Conservation (phyloP, 1,284 basidiomycete genomes). For the Taiwanofungus camphoratus region DNA sequence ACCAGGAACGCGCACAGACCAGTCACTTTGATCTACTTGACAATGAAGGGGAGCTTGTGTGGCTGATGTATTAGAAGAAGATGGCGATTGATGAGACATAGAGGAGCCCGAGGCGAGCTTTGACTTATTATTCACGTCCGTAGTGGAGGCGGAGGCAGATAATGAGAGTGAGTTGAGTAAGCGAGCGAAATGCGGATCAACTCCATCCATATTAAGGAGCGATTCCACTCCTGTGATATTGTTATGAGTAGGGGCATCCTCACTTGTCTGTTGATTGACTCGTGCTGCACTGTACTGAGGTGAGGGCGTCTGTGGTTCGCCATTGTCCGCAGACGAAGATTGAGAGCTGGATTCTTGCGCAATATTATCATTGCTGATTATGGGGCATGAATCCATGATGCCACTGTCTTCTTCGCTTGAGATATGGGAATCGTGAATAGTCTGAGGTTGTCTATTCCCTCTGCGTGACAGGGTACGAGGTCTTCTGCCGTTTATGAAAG, state of each 20-base stretch:
- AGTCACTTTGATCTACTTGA: background rate
- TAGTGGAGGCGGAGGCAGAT: conserved; percentile 40
- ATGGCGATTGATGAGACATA: background rate
- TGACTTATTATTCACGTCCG: conserved; percentile 8
- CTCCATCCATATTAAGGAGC: conserved; percentile 19
- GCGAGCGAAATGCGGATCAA: conserved; percentile 69
- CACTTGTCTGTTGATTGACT: conserved; percentile 21
- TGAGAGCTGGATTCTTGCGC: conserved; percentile 63
- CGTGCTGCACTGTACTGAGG: conserved; percentile 44
- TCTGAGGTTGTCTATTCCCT: conserved; percentile 17
- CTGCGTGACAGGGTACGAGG: conserved; percentile 31
- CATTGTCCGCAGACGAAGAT: conserved; percentile 54
- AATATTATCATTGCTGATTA: conserved; percentile 21
- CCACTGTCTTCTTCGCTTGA: conserved; percentile 23
- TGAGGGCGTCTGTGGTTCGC: conserved; percentile 59
- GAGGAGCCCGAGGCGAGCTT: background rate
- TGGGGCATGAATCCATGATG: conserved; percentile 7
- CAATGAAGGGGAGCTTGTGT: conserved; percentile 2
- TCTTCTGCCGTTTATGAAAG: conserved; percentile 42
- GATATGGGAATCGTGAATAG: conserved; percentile 14
- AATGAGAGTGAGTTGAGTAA: conserved; percentile 57
- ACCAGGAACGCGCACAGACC: background rate
- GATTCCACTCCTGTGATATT: background rate
- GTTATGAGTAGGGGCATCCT: conserved; percentile 10
- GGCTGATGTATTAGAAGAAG: background rate